A percentile compares a stretch with the other conserved stretches of the same genome.
Evolutionary conservation across 2,329 filamentous ascomycete species (phyloP).

Genomic region (Drechslerella stenobrocha): DNA sequence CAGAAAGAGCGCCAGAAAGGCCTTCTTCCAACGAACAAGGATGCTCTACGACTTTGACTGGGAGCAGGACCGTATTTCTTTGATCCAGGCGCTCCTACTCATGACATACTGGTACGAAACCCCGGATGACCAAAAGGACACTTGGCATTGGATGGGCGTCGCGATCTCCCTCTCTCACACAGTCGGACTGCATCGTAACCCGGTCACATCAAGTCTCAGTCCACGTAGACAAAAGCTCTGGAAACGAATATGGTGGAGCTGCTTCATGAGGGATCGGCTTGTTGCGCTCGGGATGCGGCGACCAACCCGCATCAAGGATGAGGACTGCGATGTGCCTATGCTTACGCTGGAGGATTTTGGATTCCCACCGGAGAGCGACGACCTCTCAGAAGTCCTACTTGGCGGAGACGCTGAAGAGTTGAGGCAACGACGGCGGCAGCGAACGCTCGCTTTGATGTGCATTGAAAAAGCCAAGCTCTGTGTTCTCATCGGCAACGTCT

Average conservation of each 20-base stretch:
- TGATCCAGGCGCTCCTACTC: slow-evolving; percentile 83
- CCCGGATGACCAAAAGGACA: slow-evolving; percentile 94
- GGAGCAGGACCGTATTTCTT: slow-evolving; percentile 81
- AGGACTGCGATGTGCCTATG: slow-evolving; percentile 93
- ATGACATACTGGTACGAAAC: slow-evolving; percentile 99
- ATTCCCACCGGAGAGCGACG: slow-evolving; percentile 55
- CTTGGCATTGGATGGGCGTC: slow-evolving; percentile 98
- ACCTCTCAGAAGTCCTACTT: slow-evolving; percentile 35
- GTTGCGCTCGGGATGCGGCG: slow-evolving; percentile 92
- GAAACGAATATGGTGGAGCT: slow-evolving; percentile 98
- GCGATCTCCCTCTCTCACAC: slow-evolving; percentile 90
- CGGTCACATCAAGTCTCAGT: slow-evolving; percentile 75
- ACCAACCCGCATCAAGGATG: slow-evolving; percentile 86
- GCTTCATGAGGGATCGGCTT: slow-evolving; percentile 89
- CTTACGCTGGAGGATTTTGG: slow-evolving; percentile 83
- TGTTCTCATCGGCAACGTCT: slow-evolving; percentile 83
- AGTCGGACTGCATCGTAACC: slow-evolving; percentile 87
- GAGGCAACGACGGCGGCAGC: slow-evolving; percentile 63
- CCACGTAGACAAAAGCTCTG: slow-evolving; percentile 75
- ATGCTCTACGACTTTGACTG: slow-evolving; percentile 94
- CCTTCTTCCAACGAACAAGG: slow-evolving; percentile 85
- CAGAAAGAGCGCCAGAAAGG: slow-evolving; percentile 79
- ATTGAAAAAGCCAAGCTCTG: slow-evolving; percentile 89
- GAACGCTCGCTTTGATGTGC: slow-evolving; percentile 81
- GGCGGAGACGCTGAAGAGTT: slow-evolving; percentile 49